Evolutionary conservation across 345 rosid species (phyloP).

Genomic region (Erodium maritimum): DNA sequence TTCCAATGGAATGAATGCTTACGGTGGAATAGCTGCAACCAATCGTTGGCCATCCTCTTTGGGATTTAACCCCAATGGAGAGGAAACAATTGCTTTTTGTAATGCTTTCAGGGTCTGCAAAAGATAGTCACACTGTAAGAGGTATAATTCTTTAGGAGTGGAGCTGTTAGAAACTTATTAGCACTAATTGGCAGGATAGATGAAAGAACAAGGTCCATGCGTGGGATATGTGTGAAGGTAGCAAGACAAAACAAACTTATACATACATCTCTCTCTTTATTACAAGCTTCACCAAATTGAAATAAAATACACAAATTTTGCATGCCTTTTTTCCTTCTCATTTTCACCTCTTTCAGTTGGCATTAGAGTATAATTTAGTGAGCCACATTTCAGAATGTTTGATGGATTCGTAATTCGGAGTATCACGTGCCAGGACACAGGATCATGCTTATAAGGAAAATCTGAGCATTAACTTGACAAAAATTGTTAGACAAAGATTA

Average conservation of each 20-base stretch:
- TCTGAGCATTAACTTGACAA: not conserved
- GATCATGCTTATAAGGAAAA: not conserved
- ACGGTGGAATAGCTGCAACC: conserved; percentile 80
- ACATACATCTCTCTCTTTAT: not conserved
- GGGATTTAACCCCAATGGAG: conserved; percentile 90
- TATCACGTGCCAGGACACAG: not conserved
- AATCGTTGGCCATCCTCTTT: conserved; percentile 67
- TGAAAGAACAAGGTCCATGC: not conserved
- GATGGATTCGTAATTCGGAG: not conserved
- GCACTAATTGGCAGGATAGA: not conserved
- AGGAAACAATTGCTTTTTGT: conserved; percentile 74
- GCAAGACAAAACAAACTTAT: not conserved
- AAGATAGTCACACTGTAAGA: conserved; percentile 1
- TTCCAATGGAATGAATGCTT: conserved; percentile 14
- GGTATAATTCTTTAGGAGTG: not conserved
- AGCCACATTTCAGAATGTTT: not conserved
- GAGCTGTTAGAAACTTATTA: not conserved
- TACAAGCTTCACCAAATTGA: not conserved
- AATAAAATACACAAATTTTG: not conserved
- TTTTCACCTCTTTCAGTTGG: not conserved
- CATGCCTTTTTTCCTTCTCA: not conserved
- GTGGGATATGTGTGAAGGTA: not conserved
- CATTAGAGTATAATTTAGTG: not conserved
- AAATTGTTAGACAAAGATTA: not conserved
- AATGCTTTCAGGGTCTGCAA: conserved; percentile 68